Evolutionary conservation across 441 rosid species (phyloP), one percentile per base, ranked within the genome.

Genomic region (Erodium texanum): DNA sequence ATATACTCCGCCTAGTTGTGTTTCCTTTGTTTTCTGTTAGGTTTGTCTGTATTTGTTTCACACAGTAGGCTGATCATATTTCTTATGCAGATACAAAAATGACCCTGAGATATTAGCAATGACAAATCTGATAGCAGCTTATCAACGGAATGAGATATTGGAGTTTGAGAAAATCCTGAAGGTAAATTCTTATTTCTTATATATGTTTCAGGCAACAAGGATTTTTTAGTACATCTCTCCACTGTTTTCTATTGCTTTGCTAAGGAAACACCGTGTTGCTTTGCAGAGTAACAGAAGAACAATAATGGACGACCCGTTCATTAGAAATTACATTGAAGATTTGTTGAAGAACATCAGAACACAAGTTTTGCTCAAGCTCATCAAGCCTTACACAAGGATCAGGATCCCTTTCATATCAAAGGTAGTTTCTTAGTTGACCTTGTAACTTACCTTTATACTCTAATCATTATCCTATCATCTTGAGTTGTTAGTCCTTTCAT

Each of bases 41-140:
- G 20, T 58, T 9, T 10, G n/a, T n/a, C n/a, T n/a, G n/a, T n/a
- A n/a, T n/a, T n/a, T n/a, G n/a, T n/a, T n/a, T n/a, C n/a, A n/a
- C 24, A 19, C 24, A 19, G 24, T 22, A 7, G 15, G 62, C 62
- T 58, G 62, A 36, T 58, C 27, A 20, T 58, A 20, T 75, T 56
- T 45, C 66, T 68, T 66, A 43, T 69, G 65, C 79, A 94, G 99
- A 78, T 95, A 95, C 72, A 92, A 95, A 77, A 95, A 95, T 76
- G 98, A 95, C 74, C 99, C 95, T 75, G 98, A 95, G 88, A 95
- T 95, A 75, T 82, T 95, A 79, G 95, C 99, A 45, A 92, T 95
- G 99, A 95, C 98, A 19, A 92, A 95, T 78, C 87, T 92, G 72
- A 89, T 95, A 69, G 98, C 97, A 48, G 96, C 99, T 9, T 95